Base-by-base conservation (phyloP, 2,329 filamentous ascomycete species). In the Pseudogymnoascus sp. region DNA sequence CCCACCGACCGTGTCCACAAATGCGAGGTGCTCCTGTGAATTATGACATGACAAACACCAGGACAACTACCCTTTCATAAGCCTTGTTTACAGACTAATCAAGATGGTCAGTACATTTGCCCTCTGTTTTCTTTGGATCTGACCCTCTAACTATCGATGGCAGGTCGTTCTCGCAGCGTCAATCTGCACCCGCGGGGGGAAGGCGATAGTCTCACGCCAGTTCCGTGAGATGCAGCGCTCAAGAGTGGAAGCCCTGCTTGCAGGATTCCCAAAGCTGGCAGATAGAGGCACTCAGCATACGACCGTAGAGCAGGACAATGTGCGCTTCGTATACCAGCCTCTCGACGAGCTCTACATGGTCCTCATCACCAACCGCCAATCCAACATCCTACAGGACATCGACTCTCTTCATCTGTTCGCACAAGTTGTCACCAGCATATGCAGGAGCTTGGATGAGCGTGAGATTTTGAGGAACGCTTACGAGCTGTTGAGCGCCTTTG, bases 271-370 rank as follows among this genome's bases (percentile, higher is more conserved):
- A 63, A 99, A 99, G 80, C 89, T 98, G 64, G 93, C 95, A 72
- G 93, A 97, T 77, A 92, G 90, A 66, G 90, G 93, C 66, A 97
- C 92, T 61, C 95, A 99, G 78, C 95, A 99, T 78, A 99, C 95
- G 28, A 99, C 91, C 5, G 93, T 98, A 72, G 95, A 99, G 79
- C 93, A 98, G 79, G 96, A 99, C 81, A 98, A 96, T 81, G 95
- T 99, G 73, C 93, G 95, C 80, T 99, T 97, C 75, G 95, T 99
- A 64, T 99, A 99, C 82, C 95, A 99, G 77, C 96, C 95, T 65
- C 84, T 99, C 68, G 96, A 99, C 79, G 96, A 99, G 81, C 88
- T 99, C 68, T 99, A 99, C 84, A 98, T 99, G 86, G 93, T 99
- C 69, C 87, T 99, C 73, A 98, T 99, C 78, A 99, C 96, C 77